phyloP scores from a whole-genome alignment of 2,329 filamentous ascomycete genomes.

The Leptographium wingfieldii region DNA sequence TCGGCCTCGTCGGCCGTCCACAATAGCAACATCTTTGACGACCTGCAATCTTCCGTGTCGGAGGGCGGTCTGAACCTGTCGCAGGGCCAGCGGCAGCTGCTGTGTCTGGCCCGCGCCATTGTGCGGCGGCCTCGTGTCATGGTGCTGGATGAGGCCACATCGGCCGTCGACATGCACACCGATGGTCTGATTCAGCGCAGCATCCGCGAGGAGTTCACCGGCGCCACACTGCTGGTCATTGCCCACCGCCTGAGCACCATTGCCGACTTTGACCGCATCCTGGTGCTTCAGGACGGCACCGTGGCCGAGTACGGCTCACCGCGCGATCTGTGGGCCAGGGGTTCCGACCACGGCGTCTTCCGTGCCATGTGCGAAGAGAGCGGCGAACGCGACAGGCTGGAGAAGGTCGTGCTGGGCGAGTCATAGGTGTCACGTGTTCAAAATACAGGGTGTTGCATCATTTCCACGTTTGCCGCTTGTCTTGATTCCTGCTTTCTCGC shows the following conservation, averaged over 20 bases:
- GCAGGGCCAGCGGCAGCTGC: constrained; percentile 63
- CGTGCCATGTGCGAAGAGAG: constrained; percentile 50
- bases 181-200: constrained; percentile 61
- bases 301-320: constrained; percentile 58
- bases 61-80: constrained; percentile 65
- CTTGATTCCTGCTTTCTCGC: not conserved
- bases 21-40: constrained; percentile 54
- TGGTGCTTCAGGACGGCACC: constrained; percentile 55
- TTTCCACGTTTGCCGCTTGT: not conserved
- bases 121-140: constrained; percentile 62
- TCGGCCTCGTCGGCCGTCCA: constrained; percentile 25
- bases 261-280: constrained; percentile 61
- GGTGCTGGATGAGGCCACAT: constrained; percentile 70
- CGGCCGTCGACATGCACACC: constrained; percentile 65
- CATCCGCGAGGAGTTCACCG: constrained; percentile 59
- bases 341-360: constrained; percentile 39
- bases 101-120: constrained; percentile 63
- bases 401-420: constrained; percentile 28
- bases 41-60: constrained; percentile 49
- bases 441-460: not conserved
- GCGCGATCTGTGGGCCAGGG: constrained; percentile 43
- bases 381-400: constrained; percentile 43
- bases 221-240: constrained; percentile 59
- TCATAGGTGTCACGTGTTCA: not conserved
- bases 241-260: constrained; percentile 66